A percentile compares a stretch with the other conserved stretches of the same genome.
Evolutionary conservation across 768 basidiomycete species (phyloP).

Genomic region (Lactarius hatsudake): DNA sequence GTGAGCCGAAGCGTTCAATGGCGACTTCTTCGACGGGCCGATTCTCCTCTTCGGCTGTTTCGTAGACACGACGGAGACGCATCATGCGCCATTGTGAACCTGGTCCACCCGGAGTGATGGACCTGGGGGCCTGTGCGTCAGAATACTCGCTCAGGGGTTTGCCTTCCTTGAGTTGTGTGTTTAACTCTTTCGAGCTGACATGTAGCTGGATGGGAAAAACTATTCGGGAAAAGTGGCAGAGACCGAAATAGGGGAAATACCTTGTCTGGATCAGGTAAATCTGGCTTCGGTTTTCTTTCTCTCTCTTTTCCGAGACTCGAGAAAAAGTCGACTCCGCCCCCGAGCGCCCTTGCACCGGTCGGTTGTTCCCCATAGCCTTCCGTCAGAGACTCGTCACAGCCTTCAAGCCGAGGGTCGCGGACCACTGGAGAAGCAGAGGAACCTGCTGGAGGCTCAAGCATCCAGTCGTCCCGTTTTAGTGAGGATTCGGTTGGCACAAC

Average conservation of each 20-base stretch:
- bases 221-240: background rate
- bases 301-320: slow-evolving; percentile 77
- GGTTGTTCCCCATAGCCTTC: slow-evolving; percentile 63
- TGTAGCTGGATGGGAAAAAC: slow-evolving; percentile 45
- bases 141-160: slow-evolving; percentile 39
- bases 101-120: slow-evolving; percentile 77
- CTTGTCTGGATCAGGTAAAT: slow-evolving; percentile 69
- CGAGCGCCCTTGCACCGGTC: slow-evolving; percentile 44
- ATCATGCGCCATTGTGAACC: slow-evolving; percentile 98
- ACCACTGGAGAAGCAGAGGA: slow-evolving; percentile 30
- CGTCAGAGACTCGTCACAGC: slow-evolving; percentile 51
- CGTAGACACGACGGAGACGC: slow-evolving; percentile 86
- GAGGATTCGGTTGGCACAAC: slow-evolving; percentile 45
- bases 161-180: slow-evolving; percentile 51
- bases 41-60: slow-evolving; percentile 84
- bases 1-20: slow-evolving; percentile 80
- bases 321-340: slow-evolving; percentile 83
- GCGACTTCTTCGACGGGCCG: slow-evolving; percentile 73
- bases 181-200: slow-evolving; percentile 61
- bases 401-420: slow-evolving; percentile 28
- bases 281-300: slow-evolving; percentile 59
- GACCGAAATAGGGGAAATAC: slow-evolving; percentile 37
- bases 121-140: slow-evolving; percentile 44
- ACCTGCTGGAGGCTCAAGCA: slow-evolving; percentile 55
- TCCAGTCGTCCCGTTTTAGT: slow-evolving; percentile 83